Conservation (phyloP, 129 eudicot species). For the Chrysanthemum lavandulifolium region DNA sequence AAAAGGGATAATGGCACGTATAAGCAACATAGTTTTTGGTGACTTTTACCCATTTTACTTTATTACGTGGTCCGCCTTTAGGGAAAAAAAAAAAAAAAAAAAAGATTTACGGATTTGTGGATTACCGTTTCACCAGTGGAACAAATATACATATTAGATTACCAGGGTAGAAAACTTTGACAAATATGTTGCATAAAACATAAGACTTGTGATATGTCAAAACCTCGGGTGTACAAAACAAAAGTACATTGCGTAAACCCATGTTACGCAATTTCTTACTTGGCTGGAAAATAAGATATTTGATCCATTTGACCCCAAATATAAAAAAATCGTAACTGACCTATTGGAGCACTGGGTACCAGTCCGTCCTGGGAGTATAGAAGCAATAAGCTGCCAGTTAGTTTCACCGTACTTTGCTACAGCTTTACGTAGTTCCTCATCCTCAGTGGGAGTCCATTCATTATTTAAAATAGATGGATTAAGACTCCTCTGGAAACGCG, state of each 20-base stretch:
- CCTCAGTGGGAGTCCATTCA: slow-evolving; percentile 80
- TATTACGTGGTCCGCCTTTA: too few relatives aligned
- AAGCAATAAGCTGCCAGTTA: slow-evolving; percentile 87
- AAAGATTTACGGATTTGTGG: too few relatives aligned
- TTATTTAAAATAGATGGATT: slow-evolving; percentile 77
- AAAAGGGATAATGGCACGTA: neutral
- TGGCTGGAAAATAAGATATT: neutral
- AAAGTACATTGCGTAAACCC: neutral
- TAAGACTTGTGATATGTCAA: too few relatives aligned
- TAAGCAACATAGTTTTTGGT: too few relatives aligned
- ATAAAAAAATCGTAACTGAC: slow-evolving; percentile 38
- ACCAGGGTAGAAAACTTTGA: too few relatives aligned
- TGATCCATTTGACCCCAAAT: neutral
- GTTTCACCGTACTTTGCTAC: slow-evolving; percentile 75
- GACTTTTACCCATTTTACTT: too few relatives aligned
- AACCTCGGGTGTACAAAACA: too few relatives aligned
- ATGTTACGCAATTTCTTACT: too few relatives aligned
- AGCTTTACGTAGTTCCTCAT: slow-evolving; percentile 67
- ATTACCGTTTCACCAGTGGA: too few relatives aligned
- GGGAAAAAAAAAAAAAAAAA: too few relatives aligned
- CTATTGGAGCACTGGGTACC: slow-evolving; percentile 96
- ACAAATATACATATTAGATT: too few relatives aligned
- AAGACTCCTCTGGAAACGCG: slow-evolving; percentile 91
- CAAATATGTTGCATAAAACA: too few relatives aligned
- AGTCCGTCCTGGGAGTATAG: slow-evolving; percentile 69